Percentiles rank a stretch among this genome's conserved stretches.
phyloP scores from a whole-genome alignment of 129 eudicot genomes.

The Scalesia atractyloides region DNA sequence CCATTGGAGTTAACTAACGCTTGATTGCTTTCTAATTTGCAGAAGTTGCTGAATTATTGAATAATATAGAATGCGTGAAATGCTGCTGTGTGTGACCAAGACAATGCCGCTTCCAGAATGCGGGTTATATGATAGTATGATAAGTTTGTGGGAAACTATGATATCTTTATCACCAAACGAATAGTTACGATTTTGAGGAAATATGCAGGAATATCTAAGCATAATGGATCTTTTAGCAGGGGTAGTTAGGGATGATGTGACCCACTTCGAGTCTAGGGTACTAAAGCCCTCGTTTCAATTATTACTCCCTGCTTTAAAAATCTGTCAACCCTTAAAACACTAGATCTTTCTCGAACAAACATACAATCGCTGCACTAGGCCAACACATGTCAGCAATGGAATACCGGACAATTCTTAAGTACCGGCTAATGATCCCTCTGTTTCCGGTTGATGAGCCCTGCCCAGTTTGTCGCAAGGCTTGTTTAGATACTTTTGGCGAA shows the following conservation, averaged over 20 bases:
- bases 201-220: neutral
- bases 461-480: too few species aligned
- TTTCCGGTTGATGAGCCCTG: too few species aligned
- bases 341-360: constrained; percentile 36
- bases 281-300: neutral
- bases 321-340: constrained; percentile 21
- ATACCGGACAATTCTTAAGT: too few species aligned
- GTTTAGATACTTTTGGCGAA: too few species aligned
- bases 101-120: too few species aligned
- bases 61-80: neutral
- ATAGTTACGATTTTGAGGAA: neutral
- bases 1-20: neutral
- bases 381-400: too few species aligned
- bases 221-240: neutral
- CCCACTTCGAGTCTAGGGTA: neutral
- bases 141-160: neutral
- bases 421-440: too few species aligned
- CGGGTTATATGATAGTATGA: neutral
- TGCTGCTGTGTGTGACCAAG: too few species aligned
- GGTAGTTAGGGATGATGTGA: neutral
- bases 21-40: neutral
- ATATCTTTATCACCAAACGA: neutral
- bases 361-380: constrained; percentile 33
- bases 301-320: constrained; percentile 12
- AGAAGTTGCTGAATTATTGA: neutral